Base-by-base conservation (phyloP, 257 asterid genomes). In the Solanum sitiens region DNA sequence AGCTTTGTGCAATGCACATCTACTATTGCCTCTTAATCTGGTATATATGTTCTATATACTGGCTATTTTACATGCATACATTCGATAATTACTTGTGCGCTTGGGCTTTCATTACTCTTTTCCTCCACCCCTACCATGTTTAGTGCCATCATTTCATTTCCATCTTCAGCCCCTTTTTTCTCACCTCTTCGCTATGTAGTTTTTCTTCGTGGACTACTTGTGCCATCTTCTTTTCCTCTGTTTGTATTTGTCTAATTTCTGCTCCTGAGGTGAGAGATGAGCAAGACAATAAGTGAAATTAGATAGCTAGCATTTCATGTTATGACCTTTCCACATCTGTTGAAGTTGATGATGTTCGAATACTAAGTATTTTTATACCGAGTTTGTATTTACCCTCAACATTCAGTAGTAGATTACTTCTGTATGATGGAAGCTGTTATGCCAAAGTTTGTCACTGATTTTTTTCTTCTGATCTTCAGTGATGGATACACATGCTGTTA, bases 401-500 rank as follows among this genome's bases (percentile, higher is more conserved):
- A 45, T 79, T 11, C 42, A 15, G 21, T 45, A 47, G 25, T 30
- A 80, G 67, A 18, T 18, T 30, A 45, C 27, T 16, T 50, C 40
- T 79, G 40, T 45, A 45, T 44, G 61, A 16, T 16, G 40, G 20
- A 16, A 80, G 68, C 35, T 76, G 59, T 11, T 76, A 40, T 23
- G 59, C 42, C 67, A 45, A 45, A 47, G 44, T 18, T 30, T 50
- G 30, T 50, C 11, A 9, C 67, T 53, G 53, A 12, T 45, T 23
- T 14, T 42, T 44, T 45, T 85, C 7, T 91, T 86, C 39, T 83
- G 87, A 84, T 61, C 65, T 79, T 53, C 83, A 93, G 94, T 89
- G 91, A 92, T 91, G 89, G 94, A 91, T 89, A 37, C 94, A 30
- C 90, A 73, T 86, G 90, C 90, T 88, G 87, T 89, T 65, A 95